Evolutionary conservation across 2,329 filamentous ascomycete species (phyloP), one percentile per base, ranked within the genome.

Genomic region (Parastagonospora avenae): DNA sequence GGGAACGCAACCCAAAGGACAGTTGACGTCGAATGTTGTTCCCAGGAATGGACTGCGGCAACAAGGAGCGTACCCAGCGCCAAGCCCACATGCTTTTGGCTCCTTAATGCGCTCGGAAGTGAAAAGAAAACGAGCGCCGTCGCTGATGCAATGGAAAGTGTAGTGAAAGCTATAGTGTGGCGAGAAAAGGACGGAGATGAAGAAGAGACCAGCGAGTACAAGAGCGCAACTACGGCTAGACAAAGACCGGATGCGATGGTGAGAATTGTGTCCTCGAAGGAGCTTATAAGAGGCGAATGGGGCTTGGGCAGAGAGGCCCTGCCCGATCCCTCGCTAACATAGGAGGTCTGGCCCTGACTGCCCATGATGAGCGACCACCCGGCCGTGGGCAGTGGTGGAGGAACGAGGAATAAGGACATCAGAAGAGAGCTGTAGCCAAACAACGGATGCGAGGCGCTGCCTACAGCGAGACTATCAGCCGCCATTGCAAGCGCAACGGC

Each of bases 351-450:
- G 19, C 46, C 50, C 39, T 67, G 61, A 10, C 45, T 43, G 4
- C 55, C 60, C 8, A 68, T 71, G 46, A 62, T 60, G 31, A 72
- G 39, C 10, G 66, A 66, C 64, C 64, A 71, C 12, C 62, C 70
- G 38, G 66, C 54, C 12, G 67, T 65, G 15, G 73, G 72, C 31
- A 82, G 75, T 28, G 80, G 79, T 12, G 78, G 79, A n/a, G 78
- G 78, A n/a, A 82, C 57, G 8, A 77, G 63, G 31, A 82, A 72
- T 4, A 81, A 62, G 0, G 80, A 80, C 11, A 71, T 52, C 31
- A 75, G 55, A 45, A 84, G 65, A 15, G 79, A 75, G 24, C 77
- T 38, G 52, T 83, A 81, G 27, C 81, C 81, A 32, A 77, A 52
- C 9, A 78, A 27, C 2, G 77, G 71, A 28, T 56, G 52, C 14